Evolutionary conservation across 106 monocot species (phyloP).

Genomic region (Allium fistulosum): DNA sequence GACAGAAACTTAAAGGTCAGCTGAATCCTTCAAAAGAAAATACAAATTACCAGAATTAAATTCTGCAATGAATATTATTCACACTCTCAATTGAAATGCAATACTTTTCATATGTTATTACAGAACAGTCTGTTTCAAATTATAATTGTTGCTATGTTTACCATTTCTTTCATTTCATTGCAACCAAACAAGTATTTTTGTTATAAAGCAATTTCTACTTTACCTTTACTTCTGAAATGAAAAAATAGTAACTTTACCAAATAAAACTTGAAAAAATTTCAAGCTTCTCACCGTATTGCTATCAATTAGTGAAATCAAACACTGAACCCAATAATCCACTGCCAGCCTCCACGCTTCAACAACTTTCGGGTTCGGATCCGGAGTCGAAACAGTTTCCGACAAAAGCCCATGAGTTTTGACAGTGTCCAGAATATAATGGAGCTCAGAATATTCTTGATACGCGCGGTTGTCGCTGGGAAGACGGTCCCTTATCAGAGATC

Average conservation of each 20-base stretch:
- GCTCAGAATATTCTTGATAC: slow-evolving; percentile 22
- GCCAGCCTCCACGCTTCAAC: slow-evolving; percentile 49
- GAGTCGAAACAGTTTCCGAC: slow-evolving; percentile 19
- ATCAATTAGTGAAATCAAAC: slow-evolving; percentile 32
- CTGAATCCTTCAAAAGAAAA: not conserved
- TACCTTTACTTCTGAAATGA: not conserved
- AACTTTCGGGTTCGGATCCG: slow-evolving; percentile 19
- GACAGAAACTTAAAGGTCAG: not conserved
- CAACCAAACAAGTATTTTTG: not conserved
- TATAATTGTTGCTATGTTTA: no score
- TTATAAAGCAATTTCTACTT: not conserved
- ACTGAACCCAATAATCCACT: slow-evolving; percentile 72
- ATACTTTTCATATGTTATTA: no score
- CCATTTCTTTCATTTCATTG: not conserved
- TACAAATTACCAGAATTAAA: not conserved
- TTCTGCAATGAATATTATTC: not conserved
- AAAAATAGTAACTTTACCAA: not conserved
- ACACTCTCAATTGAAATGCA: not conserved
- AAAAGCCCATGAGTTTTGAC: slow-evolving; percentile 58
- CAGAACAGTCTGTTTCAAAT: no score
- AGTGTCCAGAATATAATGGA: slow-evolving; percentile 29
- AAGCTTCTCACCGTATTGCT: slow-evolving; percentile 36
- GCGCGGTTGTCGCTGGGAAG: slow-evolving; percentile 46
- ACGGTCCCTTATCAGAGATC: slow-evolving; percentile 36
- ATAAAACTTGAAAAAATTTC: not conserved